Base-by-base conservation (phyloP, 768 basidiomycete genomes). In the Psilocybe cyanescens region DNA sequence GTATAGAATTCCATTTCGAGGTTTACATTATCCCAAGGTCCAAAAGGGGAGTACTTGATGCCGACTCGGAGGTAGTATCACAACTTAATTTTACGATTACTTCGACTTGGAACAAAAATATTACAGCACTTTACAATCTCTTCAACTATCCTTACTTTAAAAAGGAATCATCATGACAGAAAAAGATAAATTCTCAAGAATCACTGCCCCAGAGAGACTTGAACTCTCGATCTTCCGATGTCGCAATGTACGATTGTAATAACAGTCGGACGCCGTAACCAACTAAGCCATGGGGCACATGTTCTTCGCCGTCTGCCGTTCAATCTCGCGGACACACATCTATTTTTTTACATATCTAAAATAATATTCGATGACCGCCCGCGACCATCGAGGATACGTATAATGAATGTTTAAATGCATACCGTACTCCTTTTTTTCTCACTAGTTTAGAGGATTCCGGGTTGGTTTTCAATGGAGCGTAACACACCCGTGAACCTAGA, bases 221-320 rank as follows among this genome's bases (percentile, higher is more conserved):
- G 57, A 65, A 62, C 60, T 65, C 60, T 55, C 52, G 57, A 61
- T 59, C 64, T 62, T 61, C 60, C 64, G 64, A 61, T 65, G 37
- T 33, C 24, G 31, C 9, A 31, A 45, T 33, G 8, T 6, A 19
- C 3, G 7, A 16, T 24, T n/a, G 31, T 51, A 11, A 19, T 61
- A 61, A 61, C 60, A 61, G 64, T 64, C 63, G 59, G 63, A 64
- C 63, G 63, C 63, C 59, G 55, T 64, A 54, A 57, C 63, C 63
- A 58, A 60, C 63, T 64, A 60, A 57, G 63, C 63, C 58, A 57
- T 53, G 60, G 60, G 60, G 47, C 52, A 65, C 17, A 53, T 62
- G 39, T 28, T 50, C 19, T 49, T 35, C 14, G 33, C 8, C 11
- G 6, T 35, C 33, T 24, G 8, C 28, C 28, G n/a, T 37, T 24